phyloP scores from a whole-genome alignment of 768 basidiomycete genomes.

The Collybia sordida region DNA sequence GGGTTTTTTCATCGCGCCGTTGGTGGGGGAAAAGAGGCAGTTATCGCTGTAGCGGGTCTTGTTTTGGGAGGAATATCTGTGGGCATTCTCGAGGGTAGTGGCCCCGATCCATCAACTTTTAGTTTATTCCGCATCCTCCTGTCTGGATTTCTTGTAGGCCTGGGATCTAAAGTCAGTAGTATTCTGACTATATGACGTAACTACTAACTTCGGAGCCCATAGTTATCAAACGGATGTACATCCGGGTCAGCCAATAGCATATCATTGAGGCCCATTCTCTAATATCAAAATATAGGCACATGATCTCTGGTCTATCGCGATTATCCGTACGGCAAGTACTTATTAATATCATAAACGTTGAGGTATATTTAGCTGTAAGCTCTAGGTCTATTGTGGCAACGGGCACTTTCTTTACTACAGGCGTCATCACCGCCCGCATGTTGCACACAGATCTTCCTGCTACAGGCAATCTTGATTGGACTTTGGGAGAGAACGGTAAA shows the following conservation, averaged over 20 bases:
- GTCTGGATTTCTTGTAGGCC: conserved; percentile 56
- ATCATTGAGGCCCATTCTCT: background rate
- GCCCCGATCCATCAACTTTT: conserved; percentile 23
- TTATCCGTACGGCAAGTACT: conserved; percentile 49
- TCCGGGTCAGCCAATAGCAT: conserved; percentile 44
- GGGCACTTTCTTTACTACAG: conserved; percentile 50
- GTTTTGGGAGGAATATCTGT: conserved; percentile 46
- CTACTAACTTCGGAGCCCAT: conserved; percentile 2
- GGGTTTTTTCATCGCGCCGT: conserved; percentile 56
- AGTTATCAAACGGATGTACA: conserved; percentile 65
- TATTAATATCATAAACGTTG: background rate
- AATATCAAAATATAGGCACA: conserved; percentile 43
- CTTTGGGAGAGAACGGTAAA: conserved; percentile 32
- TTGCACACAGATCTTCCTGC: conserved; percentile 34
- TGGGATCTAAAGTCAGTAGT: conserved; percentile 51
- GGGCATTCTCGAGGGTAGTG: conserved; percentile 37
- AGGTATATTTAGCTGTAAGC: conserved; percentile 10
- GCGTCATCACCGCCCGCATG: conserved; percentile 41
- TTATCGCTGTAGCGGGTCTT: conserved; percentile 43
- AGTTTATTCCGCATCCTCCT: conserved; percentile 31
- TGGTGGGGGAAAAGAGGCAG: conserved; percentile 42
- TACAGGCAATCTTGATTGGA: conserved; percentile 35
- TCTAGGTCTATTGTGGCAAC: conserved; percentile 56
- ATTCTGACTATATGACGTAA: background rate
- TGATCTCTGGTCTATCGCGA: conserved; percentile 60